phyloP scores from a whole-genome alignment of 1,284 basidiomycete genomes.

The Ganoderma lingzhi region DNA sequence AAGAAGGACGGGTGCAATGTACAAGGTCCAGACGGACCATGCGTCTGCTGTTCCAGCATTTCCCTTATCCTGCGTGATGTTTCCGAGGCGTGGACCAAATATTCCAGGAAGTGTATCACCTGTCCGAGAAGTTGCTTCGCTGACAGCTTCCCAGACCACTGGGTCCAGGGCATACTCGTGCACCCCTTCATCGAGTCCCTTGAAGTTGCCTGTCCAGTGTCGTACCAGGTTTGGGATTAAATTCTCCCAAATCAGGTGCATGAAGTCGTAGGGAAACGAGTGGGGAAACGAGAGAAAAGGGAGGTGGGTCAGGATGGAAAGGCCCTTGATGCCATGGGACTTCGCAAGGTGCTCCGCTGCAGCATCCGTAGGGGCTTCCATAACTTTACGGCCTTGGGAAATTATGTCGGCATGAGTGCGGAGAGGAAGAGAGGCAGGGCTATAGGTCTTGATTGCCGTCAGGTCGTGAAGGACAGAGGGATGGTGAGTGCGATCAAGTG shows the following conservation, averaged over 20 bases:
- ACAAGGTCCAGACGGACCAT: constrained; percentile 48
- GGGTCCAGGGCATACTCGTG: constrained; percentile 41
- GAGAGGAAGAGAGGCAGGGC: constrained; percentile 47
- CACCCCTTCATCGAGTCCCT: constrained; percentile 44
- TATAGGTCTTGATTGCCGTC: constrained; percentile 33
- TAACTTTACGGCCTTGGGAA: constrained; percentile 44
- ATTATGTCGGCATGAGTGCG: constrained; percentile 46
- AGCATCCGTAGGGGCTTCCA: no score
- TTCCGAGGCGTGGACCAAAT: constrained; percentile 46
- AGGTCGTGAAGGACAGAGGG: constrained; percentile 12
- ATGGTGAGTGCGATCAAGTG: constrained; percentile 34
- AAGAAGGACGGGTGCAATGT: constrained; percentile 50
- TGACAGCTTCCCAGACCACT: constrained; percentile 49
- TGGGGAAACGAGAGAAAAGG: no score
- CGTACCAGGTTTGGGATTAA: constrained; percentile 47
- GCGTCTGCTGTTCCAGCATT: constrained; percentile 43
- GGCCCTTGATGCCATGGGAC: no score
- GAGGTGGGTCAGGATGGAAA: no score
- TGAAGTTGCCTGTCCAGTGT: constrained; percentile 50
- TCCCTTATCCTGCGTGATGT: constrained; percentile 48
- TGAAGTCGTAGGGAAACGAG: constrained; percentile 57
- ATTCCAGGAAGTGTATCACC: constrained; percentile 47
- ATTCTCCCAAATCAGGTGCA: constrained; percentile 57
- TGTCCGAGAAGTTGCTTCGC: constrained; percentile 40
- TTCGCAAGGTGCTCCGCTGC: no score